A percentile compares a stretch with the other conserved stretches of the same genome.
Evolutionary conservation across 306 rosid species (phyloP).

Genomic region (Castanopsis chinensis): DNA sequence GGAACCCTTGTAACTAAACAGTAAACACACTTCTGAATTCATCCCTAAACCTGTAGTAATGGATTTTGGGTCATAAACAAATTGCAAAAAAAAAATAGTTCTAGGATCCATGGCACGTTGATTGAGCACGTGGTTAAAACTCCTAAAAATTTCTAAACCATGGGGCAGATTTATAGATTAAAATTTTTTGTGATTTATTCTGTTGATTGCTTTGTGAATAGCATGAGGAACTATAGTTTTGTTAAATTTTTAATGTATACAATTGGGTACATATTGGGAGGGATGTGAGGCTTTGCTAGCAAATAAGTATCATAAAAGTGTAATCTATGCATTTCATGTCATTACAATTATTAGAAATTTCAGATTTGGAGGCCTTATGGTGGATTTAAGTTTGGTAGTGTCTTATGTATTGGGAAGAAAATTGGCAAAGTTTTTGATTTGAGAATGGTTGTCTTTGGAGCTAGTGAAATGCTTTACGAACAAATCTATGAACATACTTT

Average conservation of each 20-base stretch:
- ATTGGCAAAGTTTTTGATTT: background rate
- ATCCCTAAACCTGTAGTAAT: background rate
- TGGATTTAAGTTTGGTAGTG: background rate
- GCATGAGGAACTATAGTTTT: background rate
- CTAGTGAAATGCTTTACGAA: background rate
- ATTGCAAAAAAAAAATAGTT: background rate
- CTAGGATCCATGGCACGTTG: background rate
- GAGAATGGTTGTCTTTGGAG: background rate
- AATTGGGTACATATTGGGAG: background rate
- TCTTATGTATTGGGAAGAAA: background rate
- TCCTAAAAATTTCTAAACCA: background rate
- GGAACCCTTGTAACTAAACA: background rate
- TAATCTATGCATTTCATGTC: background rate
- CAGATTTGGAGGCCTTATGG: background rate
- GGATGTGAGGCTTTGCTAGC: background rate
- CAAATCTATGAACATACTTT: background rate
- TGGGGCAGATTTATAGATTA: background rate
- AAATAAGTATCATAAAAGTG: background rate
- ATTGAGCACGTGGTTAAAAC: background rate
- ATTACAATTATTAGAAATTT: background rate
- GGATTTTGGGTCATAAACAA: background rate
- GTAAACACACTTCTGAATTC: background rate
- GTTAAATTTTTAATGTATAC: background rate
- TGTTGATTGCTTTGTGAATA: background rate
- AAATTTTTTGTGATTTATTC: background rate